phyloP scores from a whole-genome alignment of 2,329 filamentous ascomycete species.

The Ophiocordyceps unilateralis region DNA sequence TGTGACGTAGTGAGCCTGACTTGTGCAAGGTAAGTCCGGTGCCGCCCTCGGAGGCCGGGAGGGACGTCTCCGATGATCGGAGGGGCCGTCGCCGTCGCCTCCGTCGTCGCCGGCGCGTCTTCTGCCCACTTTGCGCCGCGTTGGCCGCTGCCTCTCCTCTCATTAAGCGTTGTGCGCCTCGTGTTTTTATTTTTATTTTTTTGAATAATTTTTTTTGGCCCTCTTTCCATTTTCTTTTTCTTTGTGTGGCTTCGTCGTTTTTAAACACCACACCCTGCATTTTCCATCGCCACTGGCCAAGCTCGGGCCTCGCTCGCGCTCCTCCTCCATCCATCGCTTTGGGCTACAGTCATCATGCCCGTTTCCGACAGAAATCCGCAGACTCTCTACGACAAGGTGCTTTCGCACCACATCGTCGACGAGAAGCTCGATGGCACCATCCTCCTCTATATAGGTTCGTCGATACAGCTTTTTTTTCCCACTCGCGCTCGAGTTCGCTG shows the following conservation, averaged over 20 bases:
- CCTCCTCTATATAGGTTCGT: conserved; percentile 78
- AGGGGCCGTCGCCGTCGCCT: too few relatives aligned
- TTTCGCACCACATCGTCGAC: conserved; percentile 85
- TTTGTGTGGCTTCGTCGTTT: not conserved
- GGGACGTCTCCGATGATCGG: not conserved
- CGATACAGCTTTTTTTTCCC: too few relatives aligned
- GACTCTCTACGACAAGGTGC: conserved; percentile 96
- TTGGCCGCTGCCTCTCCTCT: not conserved
- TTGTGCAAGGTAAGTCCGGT: not conserved
- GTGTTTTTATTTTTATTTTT: not conserved
- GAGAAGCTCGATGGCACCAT: conserved; percentile 88
- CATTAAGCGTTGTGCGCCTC: not conserved
- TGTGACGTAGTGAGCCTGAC: not conserved
- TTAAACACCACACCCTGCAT: not conserved
- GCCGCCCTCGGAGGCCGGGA: not conserved
- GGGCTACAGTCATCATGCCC: conserved; percentile 42
- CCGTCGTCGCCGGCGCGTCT: not conserved
- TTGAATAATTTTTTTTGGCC: too few relatives aligned
- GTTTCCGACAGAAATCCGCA: conserved; percentile 52
- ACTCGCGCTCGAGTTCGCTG: too few relatives aligned
- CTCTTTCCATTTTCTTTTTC: not conserved
- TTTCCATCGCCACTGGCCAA: not conserved
- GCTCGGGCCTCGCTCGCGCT: not conserved
- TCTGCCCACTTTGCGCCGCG: not conserved
- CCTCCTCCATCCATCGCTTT: not conserved